A percentile compares a stretch with the other conserved stretches of the same genome.
These are phyloP conservation scores for Ascoidea tarda DNA, from an alignment of 805 yeast genomes.

Conservation along the genomic window DNA sequence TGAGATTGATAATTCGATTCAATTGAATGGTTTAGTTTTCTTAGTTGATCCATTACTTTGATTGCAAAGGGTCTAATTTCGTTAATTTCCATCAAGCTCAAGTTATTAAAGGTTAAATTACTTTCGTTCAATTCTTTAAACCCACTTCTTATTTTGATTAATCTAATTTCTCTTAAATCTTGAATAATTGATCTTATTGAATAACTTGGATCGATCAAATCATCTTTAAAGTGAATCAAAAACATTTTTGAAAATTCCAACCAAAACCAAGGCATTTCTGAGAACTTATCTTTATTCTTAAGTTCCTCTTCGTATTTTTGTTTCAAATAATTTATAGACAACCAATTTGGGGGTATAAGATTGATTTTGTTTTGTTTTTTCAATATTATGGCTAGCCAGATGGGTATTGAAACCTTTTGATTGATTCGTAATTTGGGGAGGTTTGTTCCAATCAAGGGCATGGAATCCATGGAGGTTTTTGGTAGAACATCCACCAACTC, in stretches of 20 bases:
- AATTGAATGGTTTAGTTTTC: conserved; percentile 32
- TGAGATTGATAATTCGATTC: not conserved
- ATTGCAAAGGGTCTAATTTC: conserved; percentile 75
- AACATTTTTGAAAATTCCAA: conserved; percentile 62
- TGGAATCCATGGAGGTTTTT: not conserved
- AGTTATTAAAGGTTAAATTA: conserved; percentile 69
- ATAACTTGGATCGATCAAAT: conserved; percentile 59
- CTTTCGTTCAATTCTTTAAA: conserved; percentile 64
- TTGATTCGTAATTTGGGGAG: conserved; percentile 52
- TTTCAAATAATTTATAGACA: conserved; percentile 38
- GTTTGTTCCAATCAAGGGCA: conserved; percentile 22
- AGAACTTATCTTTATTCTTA: conserved; percentile 40
- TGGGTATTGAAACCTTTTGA: conserved; percentile 55
- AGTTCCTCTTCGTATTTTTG: conserved; percentile 55
- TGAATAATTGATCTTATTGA: conserved; percentile 58
- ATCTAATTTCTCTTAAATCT: conserved; percentile 73
- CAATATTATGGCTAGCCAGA: conserved; percentile 79
- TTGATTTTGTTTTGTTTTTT: conserved; percentile 80
- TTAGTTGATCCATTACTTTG: conserved; percentile 67
- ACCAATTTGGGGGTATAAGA: conserved; percentile 80
- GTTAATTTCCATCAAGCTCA: conserved; percentile 76
- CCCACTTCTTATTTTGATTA: conserved; percentile 72
- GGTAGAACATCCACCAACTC: conserved; percentile 42
- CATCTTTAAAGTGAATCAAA: conserved; percentile 59
- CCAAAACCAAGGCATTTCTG: conserved; percentile 81